Evolutionary conservation across 371 early-diverging fungal genomes (phyloP).

Genomic region (Mortierella sp.): DNA sequence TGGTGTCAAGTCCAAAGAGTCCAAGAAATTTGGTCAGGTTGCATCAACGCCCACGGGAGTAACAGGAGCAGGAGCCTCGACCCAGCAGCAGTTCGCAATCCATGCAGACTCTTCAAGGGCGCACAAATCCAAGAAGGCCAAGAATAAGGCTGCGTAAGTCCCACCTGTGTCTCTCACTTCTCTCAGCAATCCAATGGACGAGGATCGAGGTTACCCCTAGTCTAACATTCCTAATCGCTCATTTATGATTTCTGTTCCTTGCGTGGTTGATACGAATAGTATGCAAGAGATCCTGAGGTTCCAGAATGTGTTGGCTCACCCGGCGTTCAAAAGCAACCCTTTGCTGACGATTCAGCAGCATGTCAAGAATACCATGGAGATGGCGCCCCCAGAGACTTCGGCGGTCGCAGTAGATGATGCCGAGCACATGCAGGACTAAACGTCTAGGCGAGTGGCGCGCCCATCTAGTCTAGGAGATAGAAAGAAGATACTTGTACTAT

Average conservation of each 20-base stretch:
- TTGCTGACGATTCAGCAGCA: conserved; percentile 75
- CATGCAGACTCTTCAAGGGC: conserved; percentile 47
- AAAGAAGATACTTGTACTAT: no score
- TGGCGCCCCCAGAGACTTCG: conserved; percentile 40
- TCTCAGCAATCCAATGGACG: neutral
- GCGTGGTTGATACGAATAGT: no score
- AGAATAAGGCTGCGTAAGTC: conserved; percentile 65
- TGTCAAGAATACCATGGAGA: conserved; percentile 73
- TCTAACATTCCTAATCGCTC: no score
- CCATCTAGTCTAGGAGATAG: no score
- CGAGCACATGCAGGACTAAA: conserved; percentile 43
- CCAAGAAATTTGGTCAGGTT: conserved; percentile 19
- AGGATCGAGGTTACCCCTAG: no score
- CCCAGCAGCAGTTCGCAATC: conserved; percentile 51
- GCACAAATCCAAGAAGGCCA: conserved; percentile 58
- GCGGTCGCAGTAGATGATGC: neutral
- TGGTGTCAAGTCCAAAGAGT: conserved; percentile 27
- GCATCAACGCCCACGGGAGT: conserved; percentile 31
- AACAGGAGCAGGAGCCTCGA: conserved; percentile 17
- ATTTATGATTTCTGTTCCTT: no score
- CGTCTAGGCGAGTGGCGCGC: no score
- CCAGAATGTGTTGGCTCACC: conserved; percentile 74
- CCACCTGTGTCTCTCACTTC: neutral
- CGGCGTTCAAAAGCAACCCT: conserved; percentile 76
- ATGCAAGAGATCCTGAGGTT: conserved; percentile 75